These are phyloP conservation scores for Phytophthora megakarya DNA, from an alignment of 352 stramenopile genomes.

Conservation along the genomic window DNA sequence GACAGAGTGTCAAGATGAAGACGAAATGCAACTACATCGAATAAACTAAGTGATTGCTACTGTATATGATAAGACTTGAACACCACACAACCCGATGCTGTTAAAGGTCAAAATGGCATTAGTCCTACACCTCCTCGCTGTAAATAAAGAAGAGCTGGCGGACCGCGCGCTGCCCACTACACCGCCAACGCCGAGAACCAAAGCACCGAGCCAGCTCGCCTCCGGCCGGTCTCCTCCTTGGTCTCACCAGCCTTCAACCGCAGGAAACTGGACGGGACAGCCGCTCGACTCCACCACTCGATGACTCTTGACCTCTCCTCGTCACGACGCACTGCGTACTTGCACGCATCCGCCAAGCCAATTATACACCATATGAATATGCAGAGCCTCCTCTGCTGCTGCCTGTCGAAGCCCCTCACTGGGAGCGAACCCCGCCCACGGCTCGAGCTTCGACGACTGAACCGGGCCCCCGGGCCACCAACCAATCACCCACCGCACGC, in stretches of 20 bases:
- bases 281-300: slow-evolving; percentile 28
- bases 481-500: slow-evolving; percentile 30
- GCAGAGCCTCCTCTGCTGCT: slow-evolving; percentile 34
- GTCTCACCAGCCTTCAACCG: slow-evolving; percentile 28
- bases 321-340: slow-evolving; percentile 6
- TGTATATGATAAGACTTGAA: slow-evolving; percentile 33
- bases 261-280: slow-evolving; percentile 27
- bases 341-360: slow-evolving; percentile 25
- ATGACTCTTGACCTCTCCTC: slow-evolving; percentile 31
- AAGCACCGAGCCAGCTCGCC: slow-evolving; percentile 24
- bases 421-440: slow-evolving; percentile 13
- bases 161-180: slow-evolving; percentile 4
- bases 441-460: slow-evolving; percentile 29
- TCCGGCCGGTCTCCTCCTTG: slow-evolving; percentile 6
- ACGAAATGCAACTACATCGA: not conserved
- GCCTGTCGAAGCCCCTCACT: slow-evolving; percentile 20
- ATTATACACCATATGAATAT: slow-evolving; percentile 48
- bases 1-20: slow-evolving; percentile 2
- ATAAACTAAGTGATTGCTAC: slow-evolving; percentile 14
- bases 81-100: slow-evolving; percentile 14
- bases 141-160: slow-evolving; percentile 35
- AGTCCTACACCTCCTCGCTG: slow-evolving; percentile 39
- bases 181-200: slow-evolving; percentile 32
- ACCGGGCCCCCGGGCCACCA: slow-evolving; percentile 15
- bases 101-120: slow-evolving; percentile 43